phyloP scores from a whole-genome alignment of 1,284 basidiomycete species.

The Rhodotorula sp. region DNA sequence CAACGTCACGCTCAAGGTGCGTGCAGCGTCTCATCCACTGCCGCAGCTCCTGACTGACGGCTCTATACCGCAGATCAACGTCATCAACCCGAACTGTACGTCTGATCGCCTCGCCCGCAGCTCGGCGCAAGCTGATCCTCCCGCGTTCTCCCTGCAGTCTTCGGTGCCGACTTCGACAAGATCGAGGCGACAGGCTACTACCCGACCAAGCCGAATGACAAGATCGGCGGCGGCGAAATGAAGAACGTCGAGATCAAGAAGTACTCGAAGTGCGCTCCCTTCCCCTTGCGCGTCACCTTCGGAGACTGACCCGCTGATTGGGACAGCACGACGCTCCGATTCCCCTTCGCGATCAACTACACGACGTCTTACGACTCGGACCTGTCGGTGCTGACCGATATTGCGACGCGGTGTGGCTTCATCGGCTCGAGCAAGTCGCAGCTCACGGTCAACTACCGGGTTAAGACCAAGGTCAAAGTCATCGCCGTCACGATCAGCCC shows the following conservation, averaged over 20 bases:
- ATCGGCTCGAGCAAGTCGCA: slow-evolving; percentile 29
- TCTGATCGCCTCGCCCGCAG: accelerated
- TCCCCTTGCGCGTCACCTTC: background rate
- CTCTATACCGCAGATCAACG: slow-evolving; percentile 36
- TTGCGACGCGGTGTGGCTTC: slow-evolving; percentile 47
- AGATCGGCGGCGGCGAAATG: slow-evolving; percentile 45
- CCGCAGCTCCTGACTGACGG: background rate
- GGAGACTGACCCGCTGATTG: too few relatives aligned
- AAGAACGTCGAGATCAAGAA: slow-evolving; percentile 41
- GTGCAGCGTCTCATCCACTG: background rate
- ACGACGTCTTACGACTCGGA: slow-evolving; percentile 44
- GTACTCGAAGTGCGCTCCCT: slow-evolving; percentile 35
- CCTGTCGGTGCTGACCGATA: slow-evolving; percentile 44
- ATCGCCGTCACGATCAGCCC: slow-evolving; percentile 43
- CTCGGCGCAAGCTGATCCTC: background rate
- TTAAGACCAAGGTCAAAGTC: slow-evolving; percentile 45
- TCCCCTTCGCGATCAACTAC: slow-evolving; percentile 45
- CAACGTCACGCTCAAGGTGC: slow-evolving; percentile 41
- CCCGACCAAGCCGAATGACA: slow-evolving; percentile 35
- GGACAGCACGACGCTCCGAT: slow-evolving; percentile 43
- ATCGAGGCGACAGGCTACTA: slow-evolving; percentile 45
- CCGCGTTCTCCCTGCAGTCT: slow-evolving; percentile 35
- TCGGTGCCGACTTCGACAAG: slow-evolving; percentile 42
- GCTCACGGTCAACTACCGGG: slow-evolving; percentile 46
- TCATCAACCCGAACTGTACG: slow-evolving; percentile 46